Evolutionary conservation across 1,284 basidiomycete genomes (phyloP).

Genomic region (Coniophora puteana): DNA sequence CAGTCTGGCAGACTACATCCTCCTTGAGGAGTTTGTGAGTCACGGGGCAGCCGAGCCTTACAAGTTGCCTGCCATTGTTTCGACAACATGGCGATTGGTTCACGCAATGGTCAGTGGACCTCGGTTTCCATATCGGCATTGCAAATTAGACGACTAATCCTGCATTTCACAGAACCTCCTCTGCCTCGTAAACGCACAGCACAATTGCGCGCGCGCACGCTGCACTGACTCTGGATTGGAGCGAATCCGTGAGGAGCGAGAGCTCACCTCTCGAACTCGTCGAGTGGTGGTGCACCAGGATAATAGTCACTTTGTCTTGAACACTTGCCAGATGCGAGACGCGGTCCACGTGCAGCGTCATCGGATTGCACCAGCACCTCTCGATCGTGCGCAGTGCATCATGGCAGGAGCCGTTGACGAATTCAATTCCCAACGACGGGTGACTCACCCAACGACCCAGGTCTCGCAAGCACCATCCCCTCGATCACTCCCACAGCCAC

Average conservation of each 20-base stretch:
- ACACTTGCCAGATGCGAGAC: too few relatives aligned
- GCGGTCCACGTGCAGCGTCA: too few relatives aligned
- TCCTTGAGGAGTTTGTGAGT: slow-evolving; percentile 1
- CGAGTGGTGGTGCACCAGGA: slow-evolving; percentile 8
- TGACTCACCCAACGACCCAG: too few relatives aligned
- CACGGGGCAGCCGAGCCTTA: neutral
- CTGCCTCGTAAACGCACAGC: slow-evolving; percentile 14
- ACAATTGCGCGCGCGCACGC: slow-evolving; percentile 5
- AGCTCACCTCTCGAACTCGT: slow-evolving; percentile 6
- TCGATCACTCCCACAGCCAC: too few relatives aligned
- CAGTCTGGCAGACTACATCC: neutral
- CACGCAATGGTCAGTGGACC: neutral
- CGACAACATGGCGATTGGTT: neutral
- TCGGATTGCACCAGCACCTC: neutral
- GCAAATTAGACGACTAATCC: slow-evolving; percentile 8
- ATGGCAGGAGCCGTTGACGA: too few relatives aligned
- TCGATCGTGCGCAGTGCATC: too few relatives aligned
- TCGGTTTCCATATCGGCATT: neutral
- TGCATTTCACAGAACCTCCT: too few relatives aligned
- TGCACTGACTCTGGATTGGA: slow-evolving; percentile 4
- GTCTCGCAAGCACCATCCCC: too few relatives aligned
- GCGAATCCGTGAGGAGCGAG: slow-evolving; percentile 8
- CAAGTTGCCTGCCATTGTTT: neutral
- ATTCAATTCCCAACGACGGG: too few relatives aligned
- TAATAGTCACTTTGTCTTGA: slow-evolving; percentile 10